A percentile compares a stretch with the other conserved stretches of the same genome.
Evolutionary conservation across 192 early-diverging fungal genomes (phyloP).

Genomic region (Phycomyces blakesleeanus): DNA sequence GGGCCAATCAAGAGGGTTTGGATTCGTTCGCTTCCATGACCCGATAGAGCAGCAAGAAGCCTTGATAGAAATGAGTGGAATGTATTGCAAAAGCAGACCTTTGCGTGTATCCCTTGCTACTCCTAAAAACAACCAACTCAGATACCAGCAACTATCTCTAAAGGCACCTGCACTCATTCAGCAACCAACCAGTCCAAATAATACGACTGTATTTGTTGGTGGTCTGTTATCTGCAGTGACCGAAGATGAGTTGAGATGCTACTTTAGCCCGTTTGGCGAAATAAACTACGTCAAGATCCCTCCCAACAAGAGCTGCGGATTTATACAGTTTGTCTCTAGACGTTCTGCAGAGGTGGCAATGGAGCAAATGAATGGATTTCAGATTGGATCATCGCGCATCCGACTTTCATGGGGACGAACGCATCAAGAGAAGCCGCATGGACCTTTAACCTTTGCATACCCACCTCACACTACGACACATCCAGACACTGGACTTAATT

Average conservation of each 20-base stretch:
- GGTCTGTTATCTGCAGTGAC: conserved; percentile 74
- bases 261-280: conserved; percentile 85
- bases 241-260: conserved; percentile 81
- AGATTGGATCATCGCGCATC: conserved; percentile 63
- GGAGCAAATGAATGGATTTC: conserved; percentile 79
- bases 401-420: conserved; percentile 53
- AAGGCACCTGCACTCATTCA: conserved; percentile 9
- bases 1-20: conserved; percentile 80
- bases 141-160: conserved; percentile 2
- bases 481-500: no score
- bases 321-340: conserved; percentile 87
- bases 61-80: conserved; percentile 85
- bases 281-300: conserved; percentile 94
- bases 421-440: conserved; percentile 16
- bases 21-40: conserved; percentile 88
- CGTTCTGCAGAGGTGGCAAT: conserved; percentile 88
- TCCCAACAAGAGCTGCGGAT: conserved; percentile 90
- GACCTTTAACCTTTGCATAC: no score
- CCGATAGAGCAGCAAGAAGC: conserved; percentile 89
- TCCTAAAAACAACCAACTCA: conserved; percentile 80
- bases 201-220: conserved; percentile 97
- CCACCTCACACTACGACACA: no score
- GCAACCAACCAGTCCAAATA: conserved; percentile 71
- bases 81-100: conserved; percentile 71
- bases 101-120: conserved; percentile 89